Conservation (phyloP, 768 basidiomycete species). For the Polyporus arcularius region DNA sequence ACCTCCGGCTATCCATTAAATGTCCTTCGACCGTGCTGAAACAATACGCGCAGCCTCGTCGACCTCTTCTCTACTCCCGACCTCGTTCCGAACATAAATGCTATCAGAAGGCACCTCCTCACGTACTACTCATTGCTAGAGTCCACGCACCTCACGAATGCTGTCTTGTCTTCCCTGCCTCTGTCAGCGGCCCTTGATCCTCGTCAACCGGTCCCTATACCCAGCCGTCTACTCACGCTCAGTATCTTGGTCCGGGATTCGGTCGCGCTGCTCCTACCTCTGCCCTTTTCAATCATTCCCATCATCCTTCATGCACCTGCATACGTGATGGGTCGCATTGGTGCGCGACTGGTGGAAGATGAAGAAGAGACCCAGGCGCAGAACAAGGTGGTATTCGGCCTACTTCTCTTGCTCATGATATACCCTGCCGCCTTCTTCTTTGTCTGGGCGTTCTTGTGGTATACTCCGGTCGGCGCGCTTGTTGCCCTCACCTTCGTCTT, state of each 20-base stretch:
- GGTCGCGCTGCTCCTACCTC: constrained; percentile 62
- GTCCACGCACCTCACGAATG: constrained; percentile 81
- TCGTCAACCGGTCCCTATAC: constrained; percentile 65
- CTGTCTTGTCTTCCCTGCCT: constrained; percentile 80
- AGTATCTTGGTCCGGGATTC: constrained; percentile 78
- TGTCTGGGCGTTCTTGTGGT: constrained; percentile 83
- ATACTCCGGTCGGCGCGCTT: constrained; percentile 71
- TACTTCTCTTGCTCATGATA: constrained; percentile 73
- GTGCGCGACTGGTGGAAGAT: constrained; percentile 72
- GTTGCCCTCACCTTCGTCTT: constrained; percentile 70
- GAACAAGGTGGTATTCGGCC: constrained; percentile 91
- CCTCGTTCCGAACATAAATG: constrained; percentile 57
- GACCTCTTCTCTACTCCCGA: constrained; percentile 81
- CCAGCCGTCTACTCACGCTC: constrained; percentile 81
- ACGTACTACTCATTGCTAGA: constrained; percentile 88
- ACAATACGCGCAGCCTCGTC: constrained; percentile 59
- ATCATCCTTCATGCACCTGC: constrained; percentile 82
- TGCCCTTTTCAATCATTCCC: constrained; percentile 91
- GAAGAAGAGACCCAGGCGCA: constrained; percentile 97
- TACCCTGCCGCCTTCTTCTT: constrained; percentile 86
- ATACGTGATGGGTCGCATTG: constrained; percentile 78
- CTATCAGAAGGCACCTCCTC: constrained; percentile 69
- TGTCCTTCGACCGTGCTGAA: constrained; percentile 6
- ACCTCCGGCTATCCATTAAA: constrained; percentile 11
- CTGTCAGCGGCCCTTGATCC: constrained; percentile 86